A percentile compares a stretch with the other conserved stretches of the same genome.
Evolutionary conservation across 169 alveolate genomes (phyloP).

Genomic region (Plasmodium knowlesi): DNA sequence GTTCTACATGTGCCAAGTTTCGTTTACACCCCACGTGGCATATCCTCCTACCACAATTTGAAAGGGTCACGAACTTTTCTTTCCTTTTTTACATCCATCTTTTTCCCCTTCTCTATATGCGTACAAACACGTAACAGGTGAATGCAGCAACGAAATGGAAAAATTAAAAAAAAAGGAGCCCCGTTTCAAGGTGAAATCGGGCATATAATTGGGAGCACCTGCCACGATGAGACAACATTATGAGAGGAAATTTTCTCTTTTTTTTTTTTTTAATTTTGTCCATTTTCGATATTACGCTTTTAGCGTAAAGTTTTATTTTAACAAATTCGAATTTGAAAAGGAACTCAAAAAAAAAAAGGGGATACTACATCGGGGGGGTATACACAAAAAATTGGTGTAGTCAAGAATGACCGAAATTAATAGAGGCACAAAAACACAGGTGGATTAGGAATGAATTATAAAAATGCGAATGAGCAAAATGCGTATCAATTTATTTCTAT

Average conservation of each 20-base stretch:
- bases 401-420: neutral
- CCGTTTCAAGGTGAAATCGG: neutral
- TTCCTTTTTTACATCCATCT: neutral
- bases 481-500: conserved; percentile 35
- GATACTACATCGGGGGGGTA: neutral
- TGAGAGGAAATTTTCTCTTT: neutral
- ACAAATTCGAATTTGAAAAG: conserved; percentile 2
- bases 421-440: neutral
- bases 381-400: neutral
- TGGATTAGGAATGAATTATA: neutral
- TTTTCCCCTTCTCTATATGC: neutral
- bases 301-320: neutral
- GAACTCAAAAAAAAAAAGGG: neutral
- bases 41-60: neutral
- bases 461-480: neutral
- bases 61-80: neutral
- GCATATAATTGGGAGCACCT: neutral
- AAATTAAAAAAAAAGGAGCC: neutral
- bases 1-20: neutral
- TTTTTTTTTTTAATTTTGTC: neutral
- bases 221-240: neutral
- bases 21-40: neutral
- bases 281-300: neutral
- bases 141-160: neutral
- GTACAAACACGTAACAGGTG: neutral